phyloP scores from a whole-genome alignment of 148 eudicot species.

The Fagopyrum homotropicum region DNA sequence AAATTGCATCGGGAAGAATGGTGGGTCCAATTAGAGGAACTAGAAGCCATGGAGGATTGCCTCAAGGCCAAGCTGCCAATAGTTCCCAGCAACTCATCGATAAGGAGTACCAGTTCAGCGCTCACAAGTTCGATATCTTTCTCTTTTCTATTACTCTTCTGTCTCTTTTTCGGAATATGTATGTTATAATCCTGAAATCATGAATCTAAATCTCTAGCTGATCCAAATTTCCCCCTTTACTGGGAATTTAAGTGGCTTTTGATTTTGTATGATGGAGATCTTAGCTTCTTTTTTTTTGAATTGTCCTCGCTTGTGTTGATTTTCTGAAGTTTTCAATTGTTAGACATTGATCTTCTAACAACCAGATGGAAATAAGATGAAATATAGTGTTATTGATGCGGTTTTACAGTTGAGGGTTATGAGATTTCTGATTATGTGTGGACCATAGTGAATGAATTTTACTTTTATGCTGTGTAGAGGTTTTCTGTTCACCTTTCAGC shows the following conservation, averaged over 20 bases:
- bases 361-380: not conserved
- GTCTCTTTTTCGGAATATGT: conserved; percentile 1
- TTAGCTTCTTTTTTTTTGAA: not conserved
- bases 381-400: not conserved
- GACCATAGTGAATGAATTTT: not conserved
- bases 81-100: conserved; percentile 64
- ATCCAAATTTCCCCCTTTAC: not conserved
- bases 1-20: conserved; percentile 7
- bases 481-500: not conserved
- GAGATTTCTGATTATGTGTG: not conserved
- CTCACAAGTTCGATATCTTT: conserved; percentile 58
- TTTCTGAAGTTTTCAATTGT: not conserved
- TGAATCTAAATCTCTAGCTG: not conserved
- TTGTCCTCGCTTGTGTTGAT: not conserved
- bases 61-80: conserved; percentile 33
- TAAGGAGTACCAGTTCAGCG: conserved; percentile 58
- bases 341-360: not conserved
- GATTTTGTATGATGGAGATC: not conserved
- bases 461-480: not conserved
- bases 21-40: not conserved
- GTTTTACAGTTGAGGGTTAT: not conserved
- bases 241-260: not conserved
- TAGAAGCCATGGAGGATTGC: conserved; percentile 28
- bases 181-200: not conserved
- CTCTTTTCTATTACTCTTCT: not conserved